Conservation (phyloP, 73 alveolate genomes). For the Blepharisma stoltei region DNA sequence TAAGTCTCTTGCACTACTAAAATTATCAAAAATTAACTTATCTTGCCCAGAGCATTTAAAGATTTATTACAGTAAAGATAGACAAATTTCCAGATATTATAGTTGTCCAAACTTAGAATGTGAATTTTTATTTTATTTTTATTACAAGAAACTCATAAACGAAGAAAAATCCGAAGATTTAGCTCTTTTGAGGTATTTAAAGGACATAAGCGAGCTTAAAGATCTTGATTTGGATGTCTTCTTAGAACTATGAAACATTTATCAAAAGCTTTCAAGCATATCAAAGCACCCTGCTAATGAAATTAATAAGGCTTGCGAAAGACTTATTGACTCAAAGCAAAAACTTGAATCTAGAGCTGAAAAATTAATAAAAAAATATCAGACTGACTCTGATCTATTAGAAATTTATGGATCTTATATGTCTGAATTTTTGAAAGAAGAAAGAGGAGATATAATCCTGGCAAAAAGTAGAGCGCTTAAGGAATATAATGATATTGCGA, state of each 20-base stretch:
- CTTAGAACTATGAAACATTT: no score
- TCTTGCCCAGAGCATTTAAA: background rate
- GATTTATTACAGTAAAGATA: background rate
- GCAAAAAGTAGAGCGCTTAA: background rate
- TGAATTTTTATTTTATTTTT: background rate
- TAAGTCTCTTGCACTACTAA: background rate
- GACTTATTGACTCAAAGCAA: no score
- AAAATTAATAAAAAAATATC: background rate
- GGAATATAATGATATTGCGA: background rate
- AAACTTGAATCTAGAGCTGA: background rate
- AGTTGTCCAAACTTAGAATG: background rate
- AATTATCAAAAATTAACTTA: conserved; percentile 2
- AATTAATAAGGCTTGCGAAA: no score
- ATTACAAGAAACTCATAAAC: background rate
- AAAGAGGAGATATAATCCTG: background rate
- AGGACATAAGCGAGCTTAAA: no score
- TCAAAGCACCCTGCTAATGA: no score
- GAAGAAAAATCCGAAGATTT: no score
- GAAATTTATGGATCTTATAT: background rate
- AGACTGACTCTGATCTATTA: background rate
- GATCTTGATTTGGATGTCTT: no score
- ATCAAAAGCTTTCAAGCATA: no score
- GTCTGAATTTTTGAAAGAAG: background rate
- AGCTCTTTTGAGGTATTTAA: no score
- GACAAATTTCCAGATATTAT: no score